phyloP scores from a whole-genome alignment of 208 protist species.

The Leishmania lainsoni region DNA sequence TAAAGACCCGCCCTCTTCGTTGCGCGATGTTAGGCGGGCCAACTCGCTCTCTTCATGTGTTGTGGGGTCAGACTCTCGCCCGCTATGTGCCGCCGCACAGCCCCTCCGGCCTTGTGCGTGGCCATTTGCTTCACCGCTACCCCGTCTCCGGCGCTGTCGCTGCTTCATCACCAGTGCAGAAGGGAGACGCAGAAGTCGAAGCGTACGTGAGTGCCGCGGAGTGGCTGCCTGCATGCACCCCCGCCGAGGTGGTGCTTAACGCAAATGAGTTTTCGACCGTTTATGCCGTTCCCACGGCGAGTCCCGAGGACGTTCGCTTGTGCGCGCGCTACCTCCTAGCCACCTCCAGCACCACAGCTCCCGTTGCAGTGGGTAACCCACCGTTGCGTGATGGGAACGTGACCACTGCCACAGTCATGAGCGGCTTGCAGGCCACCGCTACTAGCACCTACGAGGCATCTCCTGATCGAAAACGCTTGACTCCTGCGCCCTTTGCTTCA shows the following conservation, averaged over 20 bases:
- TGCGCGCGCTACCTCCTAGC: slow-evolving; percentile 10
- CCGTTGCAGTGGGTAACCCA: slow-evolving; percentile 1
- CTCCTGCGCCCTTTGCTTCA: too few relatives aligned
- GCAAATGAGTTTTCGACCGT: slow-evolving; percentile 29
- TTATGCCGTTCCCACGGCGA: slow-evolving; percentile 18
- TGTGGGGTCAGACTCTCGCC: slow-evolving; percentile 23
- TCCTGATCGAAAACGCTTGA: not conserved
- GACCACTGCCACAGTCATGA: not conserved
- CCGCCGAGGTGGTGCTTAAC: slow-evolving; percentile 18
- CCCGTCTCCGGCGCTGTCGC: not conserved
- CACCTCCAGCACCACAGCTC: not conserved
- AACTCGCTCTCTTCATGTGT: not conserved
- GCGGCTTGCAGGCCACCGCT: not conserved
- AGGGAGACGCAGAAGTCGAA: not conserved
- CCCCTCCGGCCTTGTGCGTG: slow-evolving; percentile 9
- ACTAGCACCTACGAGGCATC: not conserved
- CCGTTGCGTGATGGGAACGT: not conserved
- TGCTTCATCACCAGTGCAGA: not conserved
- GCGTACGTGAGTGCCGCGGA: not conserved
- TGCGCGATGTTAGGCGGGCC: not conserved
- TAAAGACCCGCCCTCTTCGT: not conserved
- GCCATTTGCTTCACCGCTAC: slow-evolving; percentile 18
- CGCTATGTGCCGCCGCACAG: slow-evolving; percentile 12
- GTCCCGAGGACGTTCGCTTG: slow-evolving; percentile 13
- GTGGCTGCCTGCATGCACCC: slow-evolving; percentile 1